A percentile compares a stretch with the other conserved stretches of the same genome.
phyloP scores from a whole-genome alignment of 371 early-diverging fungal genomes.

The Mucor velutinosus region DNA sequence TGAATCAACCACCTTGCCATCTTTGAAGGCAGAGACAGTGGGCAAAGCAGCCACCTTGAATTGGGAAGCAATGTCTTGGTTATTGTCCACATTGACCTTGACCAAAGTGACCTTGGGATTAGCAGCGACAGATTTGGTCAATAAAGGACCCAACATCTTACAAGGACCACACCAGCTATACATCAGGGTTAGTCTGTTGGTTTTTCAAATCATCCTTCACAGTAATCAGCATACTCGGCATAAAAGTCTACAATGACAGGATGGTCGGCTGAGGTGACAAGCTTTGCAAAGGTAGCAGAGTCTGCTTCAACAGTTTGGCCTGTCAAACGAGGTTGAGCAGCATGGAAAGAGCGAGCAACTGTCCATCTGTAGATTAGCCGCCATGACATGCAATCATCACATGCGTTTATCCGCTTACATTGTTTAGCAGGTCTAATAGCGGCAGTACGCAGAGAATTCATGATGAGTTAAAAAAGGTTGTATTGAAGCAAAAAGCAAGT shows the following conservation, averaged over 20 bases:
- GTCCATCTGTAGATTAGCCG: not conserved
- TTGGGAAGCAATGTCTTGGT: slow-evolving; percentile 57
- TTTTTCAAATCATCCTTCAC: not conserved
- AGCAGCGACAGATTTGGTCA: slow-evolving; percentile 61
- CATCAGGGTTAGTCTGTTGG: not conserved
- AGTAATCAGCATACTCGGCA: slow-evolving; percentile 57
- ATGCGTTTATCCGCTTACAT: not conserved
- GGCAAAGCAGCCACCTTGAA: slow-evolving; percentile 74
- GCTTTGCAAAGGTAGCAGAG: slow-evolving; percentile 44
- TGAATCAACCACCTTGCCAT: slow-evolving; percentile 60
- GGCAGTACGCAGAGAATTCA: slow-evolving; percentile 27
- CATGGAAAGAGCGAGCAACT: slow-evolving; percentile 37
- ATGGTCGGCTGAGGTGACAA: slow-evolving; percentile 57
- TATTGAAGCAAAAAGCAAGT: not conserved
- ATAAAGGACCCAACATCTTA: slow-evolving; percentile 68
- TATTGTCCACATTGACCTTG: slow-evolving; percentile 73
- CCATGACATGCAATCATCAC: not conserved
- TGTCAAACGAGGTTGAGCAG: slow-evolving; percentile 35
- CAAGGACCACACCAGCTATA: slow-evolving; percentile 86
- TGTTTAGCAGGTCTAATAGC: slow-evolving; percentile 16
- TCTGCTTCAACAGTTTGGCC: slow-evolving; percentile 56
- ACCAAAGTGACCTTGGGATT: slow-evolving; percentile 71
- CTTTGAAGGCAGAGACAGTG: slow-evolving; percentile 72
- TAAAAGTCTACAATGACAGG: slow-evolving; percentile 85
- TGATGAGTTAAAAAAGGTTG: not conserved